Conservation (phyloP, 768 basidiomycete species). For the Kwoniella dendrophila region DNA sequence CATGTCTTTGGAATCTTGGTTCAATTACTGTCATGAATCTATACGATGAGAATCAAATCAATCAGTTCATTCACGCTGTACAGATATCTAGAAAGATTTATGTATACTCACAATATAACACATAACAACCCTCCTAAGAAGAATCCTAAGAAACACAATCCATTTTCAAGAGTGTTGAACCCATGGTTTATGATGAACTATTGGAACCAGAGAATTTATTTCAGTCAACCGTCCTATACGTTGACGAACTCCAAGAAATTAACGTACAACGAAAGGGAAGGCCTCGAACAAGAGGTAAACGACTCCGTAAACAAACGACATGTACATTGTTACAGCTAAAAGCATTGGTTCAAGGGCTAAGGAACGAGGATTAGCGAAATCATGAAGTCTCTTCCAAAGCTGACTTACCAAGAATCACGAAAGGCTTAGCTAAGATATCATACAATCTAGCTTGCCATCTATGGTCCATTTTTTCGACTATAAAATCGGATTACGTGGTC, state of each 20-base stretch:
- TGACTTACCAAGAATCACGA: conserved; percentile 50
- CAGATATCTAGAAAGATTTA: background rate
- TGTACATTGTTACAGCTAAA: conserved; percentile 56
- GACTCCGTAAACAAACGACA: conserved; percentile 53
- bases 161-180: conserved; percentile 52
- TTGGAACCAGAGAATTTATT: conserved; percentile 31
- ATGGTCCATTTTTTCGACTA: conserved; percentile 39
- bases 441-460: conserved; percentile 40
- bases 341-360: conserved; percentile 54
- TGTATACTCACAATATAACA: conserved; percentile 40
- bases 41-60: background rate
- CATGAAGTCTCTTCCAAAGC: background rate
- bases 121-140: conserved; percentile 50
- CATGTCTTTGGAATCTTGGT: conserved; percentile 51
- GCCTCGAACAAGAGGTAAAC: conserved; percentile 57
- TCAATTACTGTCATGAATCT: conserved; percentile 56
- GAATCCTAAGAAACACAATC: conserved; percentile 56
- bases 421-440: conserved; percentile 52
- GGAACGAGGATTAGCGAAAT: background rate
- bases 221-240: background rate
- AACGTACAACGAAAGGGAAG: conserved; percentile 36
- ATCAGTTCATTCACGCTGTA: background rate
- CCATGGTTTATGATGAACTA: conserved; percentile 52
- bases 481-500: too few relatives aligned
- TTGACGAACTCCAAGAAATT: background rate